Percentiles rank a stretch among this genome's conserved stretches.
Conservation (phyloP, 2,329 filamentous ascomycete genomes). For the Daldinia sp. region DNA sequence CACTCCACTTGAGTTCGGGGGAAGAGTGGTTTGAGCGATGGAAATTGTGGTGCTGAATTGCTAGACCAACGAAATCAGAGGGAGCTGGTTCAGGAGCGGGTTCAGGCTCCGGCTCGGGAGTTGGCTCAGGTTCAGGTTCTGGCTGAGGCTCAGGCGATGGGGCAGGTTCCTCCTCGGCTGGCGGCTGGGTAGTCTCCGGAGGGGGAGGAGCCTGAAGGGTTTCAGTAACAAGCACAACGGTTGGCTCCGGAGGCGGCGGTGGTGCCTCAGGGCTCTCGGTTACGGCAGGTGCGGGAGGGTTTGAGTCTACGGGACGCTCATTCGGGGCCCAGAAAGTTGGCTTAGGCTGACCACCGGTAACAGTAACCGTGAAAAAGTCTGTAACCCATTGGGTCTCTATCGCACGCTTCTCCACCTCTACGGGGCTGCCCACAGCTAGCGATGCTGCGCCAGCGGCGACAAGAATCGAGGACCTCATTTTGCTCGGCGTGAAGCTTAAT, state of each 20-base stretch:
- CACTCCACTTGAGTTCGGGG: constrained; percentile 73
- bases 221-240: constrained; percentile 40
- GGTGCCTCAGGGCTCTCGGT: constrained; percentile 41
- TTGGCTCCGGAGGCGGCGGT: constrained; percentile 11
- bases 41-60: constrained; percentile 83
- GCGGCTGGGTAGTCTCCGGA: constrained; percentile 1
- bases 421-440: constrained; percentile 52
- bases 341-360: constrained; percentile 48
- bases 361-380: constrained; percentile 52
- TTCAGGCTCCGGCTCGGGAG: neutral
- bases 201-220: constrained; percentile 20
- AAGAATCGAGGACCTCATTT: constrained; percentile 57
- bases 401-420: constrained; percentile 52
- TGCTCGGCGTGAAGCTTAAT: constrained; percentile 41
- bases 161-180: neutral
- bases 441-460: constrained; percentile 52
- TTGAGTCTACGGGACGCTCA: constrained; percentile 23
- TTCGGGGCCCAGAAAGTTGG: constrained; percentile 37
- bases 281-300: constrained; percentile 22
- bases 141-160: constrained; percentile 7
- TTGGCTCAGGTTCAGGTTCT: neutral
- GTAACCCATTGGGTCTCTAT: constrained; percentile 52
- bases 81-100: neutral
- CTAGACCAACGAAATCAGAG: constrained; percentile 54
- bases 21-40: constrained; percentile 87